A percentile compares a stretch with the other conserved stretches of the same genome.
These are phyloP conservation scores for Kitagawia praeruptora DNA, from an alignment of 129 eudicot species.

Conservation along the genomic window DNA sequence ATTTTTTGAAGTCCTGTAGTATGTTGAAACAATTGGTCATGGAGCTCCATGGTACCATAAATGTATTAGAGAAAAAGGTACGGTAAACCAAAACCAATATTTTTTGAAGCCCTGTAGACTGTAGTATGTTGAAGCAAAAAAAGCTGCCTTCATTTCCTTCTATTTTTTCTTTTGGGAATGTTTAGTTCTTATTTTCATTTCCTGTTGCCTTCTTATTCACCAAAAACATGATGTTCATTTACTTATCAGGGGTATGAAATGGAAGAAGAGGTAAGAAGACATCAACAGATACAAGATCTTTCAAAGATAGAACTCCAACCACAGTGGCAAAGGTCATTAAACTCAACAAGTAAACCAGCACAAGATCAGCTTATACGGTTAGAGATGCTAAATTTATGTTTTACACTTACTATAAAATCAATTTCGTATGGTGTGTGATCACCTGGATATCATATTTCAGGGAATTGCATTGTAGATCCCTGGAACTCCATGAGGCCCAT, in stretches of 20 bases:
- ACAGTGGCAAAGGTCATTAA: conserved; percentile 40
- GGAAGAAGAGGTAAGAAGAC: conserved; percentile 63
- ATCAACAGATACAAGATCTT: conserved; percentile 47
- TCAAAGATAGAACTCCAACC: conserved; percentile 55
- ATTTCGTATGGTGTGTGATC: conserved; percentile 6
- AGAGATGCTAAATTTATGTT: background rate
- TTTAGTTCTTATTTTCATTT: background rate
- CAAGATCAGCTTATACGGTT: conserved; percentile 56
- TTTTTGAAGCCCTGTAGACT: background rate
- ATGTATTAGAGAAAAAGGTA: conserved; percentile 72
- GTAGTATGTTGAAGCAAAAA: background rate
- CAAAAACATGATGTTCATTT: background rate
- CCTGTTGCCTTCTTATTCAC: background rate
- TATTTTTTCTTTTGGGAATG: background rate
- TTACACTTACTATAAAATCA: background rate
- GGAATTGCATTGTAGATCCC: conserved; percentile 36
- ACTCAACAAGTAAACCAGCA: conserved; percentile 15
- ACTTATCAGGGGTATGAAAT: conserved; percentile 51
- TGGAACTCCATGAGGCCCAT: conserved; percentile 43
- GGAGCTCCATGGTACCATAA: conserved; percentile 73
- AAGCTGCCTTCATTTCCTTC: background rate
- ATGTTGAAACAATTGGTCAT: conserved; percentile 35
- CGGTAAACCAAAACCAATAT: conserved; percentile 13
- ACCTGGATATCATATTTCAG: conserved; percentile 22
- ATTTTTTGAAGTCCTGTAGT: conserved; percentile 1